phyloP scores from a whole-genome alignment of 2,329 filamentous ascomycete species.

The Penicillium sp. region DNA sequence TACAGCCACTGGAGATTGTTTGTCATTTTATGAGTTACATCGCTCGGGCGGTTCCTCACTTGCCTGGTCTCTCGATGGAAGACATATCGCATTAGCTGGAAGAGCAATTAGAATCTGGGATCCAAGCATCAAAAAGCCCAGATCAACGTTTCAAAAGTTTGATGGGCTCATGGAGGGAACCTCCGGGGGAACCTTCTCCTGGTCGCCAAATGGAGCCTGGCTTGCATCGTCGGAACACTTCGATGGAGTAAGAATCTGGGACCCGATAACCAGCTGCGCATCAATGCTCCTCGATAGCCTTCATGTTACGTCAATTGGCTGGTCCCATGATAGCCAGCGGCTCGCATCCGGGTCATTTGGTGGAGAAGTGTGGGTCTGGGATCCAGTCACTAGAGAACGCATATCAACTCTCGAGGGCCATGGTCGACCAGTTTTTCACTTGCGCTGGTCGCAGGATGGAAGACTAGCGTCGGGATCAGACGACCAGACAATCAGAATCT shows the following conservation, averaged over 20 bases:
- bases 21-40: background rate
- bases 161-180: too few species aligned
- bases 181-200: background rate
- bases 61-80: background rate
- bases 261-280: too few species aligned
- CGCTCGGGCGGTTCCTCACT: background rate
- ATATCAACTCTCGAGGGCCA: background rate
- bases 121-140: background rate
- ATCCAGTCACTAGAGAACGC: background rate
- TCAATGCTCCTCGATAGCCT: background rate
- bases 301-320: background rate
- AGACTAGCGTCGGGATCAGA: background rate
- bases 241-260: too few species aligned
- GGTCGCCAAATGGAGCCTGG: background rate
- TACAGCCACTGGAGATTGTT: background rate
- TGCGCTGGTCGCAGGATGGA: background rate
- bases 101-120: background rate
- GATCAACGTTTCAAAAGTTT: background rate
- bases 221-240: background rate
- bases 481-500: background rate
- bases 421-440: background rate
- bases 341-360: background rate
- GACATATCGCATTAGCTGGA: background rate
- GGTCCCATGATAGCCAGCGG: background rate
- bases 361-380: background rate